Base-by-base conservation (phyloP, 345 rosid genomes). In the Rubroshorea leprosula region DNA sequence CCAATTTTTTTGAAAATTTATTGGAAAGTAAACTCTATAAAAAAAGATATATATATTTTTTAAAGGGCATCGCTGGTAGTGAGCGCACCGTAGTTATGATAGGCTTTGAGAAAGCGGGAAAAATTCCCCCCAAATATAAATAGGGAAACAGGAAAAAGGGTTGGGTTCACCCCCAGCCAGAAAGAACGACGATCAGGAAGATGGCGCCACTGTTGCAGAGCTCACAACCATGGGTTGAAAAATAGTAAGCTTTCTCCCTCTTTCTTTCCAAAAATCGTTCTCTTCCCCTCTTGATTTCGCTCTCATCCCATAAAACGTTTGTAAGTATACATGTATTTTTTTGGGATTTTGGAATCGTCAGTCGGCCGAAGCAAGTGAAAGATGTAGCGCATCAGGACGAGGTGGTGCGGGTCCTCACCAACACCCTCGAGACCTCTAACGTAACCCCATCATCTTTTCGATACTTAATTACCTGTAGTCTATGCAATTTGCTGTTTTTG, bases 331-430 rank as follows among this genome's bases (percentile, higher is more conserved):
- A n/a, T n/a, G n/a, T n/a, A n/a, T 19, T 49, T 55, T 2, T 0
- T 26, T 22, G 31, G 56, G 25, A n/a, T n/a, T n/a, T n/a, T 43
- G 66, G 21, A 21, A 18, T 54, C 67, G 9, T 38, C 43, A 89
- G 98, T 69, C 96, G 97, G 52, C 98, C 98, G 19, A 89, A 68
- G 84, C 90, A 83, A 70, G 91, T 86, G 47, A 89, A 84, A 64
- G 98, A 89, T 58, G 98, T 84, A 48, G 95, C 93, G 16, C 91
- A 92, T 63, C 99, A 93, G 77, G 97, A 93, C 16, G 99, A 89
- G 80, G 97, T 93, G 61, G 96, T 93, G 52, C 91, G 99, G 17
- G 97, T 89, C 64, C 96, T 93, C 74, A 87, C 90, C 54, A 93
- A 87, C 79, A 93, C 95, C 41, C 92, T 93, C 53, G 89, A 93